A percentile compares a stretch with the other conserved stretches of the same genome.
Conservation (phyloP, 2,329 filamentous ascomycete species). For the Myriangium duriaei region DNA sequence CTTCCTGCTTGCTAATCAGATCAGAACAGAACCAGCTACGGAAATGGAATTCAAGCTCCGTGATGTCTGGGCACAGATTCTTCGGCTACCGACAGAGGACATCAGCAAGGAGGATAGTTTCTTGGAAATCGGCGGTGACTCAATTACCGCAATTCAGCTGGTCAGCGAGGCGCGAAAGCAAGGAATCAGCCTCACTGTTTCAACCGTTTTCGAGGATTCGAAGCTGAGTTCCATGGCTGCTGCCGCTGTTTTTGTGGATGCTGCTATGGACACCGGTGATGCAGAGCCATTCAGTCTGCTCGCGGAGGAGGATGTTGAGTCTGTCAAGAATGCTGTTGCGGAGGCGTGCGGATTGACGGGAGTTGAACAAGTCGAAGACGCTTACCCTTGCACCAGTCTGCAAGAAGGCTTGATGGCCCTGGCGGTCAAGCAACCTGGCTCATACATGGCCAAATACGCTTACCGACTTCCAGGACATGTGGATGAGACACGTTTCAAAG, state of each 20-base stretch:
- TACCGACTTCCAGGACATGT: neutral
- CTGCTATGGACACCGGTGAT: neutral
- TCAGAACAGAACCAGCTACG: constrained; percentile 12
- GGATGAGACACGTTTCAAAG: neutral
- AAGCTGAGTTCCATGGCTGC: neutral
- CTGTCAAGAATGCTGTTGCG: constrained; percentile 4
- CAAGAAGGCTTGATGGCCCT: neutral
- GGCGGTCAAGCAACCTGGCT: constrained; percentile 1
- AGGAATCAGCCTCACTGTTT: constrained; percentile 26
- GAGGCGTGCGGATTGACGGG: neutral
- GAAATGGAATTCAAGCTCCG: constrained; percentile 8
- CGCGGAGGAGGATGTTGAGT: neutral
- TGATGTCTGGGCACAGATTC: constrained; percentile 37
- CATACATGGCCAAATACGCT: neutral
- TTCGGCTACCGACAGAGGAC: constrained; percentile 32
- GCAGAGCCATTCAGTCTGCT: neutral
- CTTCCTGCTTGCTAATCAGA: neutral
- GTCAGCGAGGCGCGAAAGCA: constrained; percentile 42
- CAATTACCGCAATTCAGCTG: constrained; percentile 1
- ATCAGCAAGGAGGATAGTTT: neutral
- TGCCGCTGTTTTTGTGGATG: neutral
- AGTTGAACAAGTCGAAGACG: neutral
- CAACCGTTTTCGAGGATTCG: constrained; percentile 1
- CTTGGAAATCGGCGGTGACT: constrained; percentile 1
- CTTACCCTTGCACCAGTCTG: neutral